phyloP scores from a whole-genome alignment of 352 stramenopile species.

The Pythium dissotocum region DNA sequence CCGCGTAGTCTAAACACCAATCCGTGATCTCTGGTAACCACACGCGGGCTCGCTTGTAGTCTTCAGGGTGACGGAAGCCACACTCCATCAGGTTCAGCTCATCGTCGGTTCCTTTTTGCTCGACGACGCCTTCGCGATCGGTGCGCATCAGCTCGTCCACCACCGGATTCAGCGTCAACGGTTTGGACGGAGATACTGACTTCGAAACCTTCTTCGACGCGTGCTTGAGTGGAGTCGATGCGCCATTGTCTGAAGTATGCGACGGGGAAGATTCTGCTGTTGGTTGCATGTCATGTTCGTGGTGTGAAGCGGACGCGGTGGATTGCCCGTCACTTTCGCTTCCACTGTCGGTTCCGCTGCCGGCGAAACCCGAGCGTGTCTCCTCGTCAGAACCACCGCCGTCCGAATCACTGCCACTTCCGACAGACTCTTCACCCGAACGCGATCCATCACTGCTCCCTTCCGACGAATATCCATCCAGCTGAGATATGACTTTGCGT shows the following conservation, averaged over 20 bases:
- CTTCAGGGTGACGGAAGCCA: constrained; percentile 66
- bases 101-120: constrained; percentile 52
- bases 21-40: constrained; percentile 86
- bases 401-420: constrained; percentile 39
- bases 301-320: not conserved
- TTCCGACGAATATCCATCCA: constrained; percentile 64
- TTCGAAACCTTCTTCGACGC: constrained; percentile 9
- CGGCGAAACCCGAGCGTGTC: constrained; percentile 42
- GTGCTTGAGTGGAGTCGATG: constrained; percentile 1
- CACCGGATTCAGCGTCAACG: constrained; percentile 45
- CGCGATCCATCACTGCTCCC: constrained; percentile 48
- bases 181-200: constrained; percentile 8
- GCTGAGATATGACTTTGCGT: constrained; percentile 30
- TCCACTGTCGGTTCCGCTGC: constrained; percentile 54
- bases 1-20: constrained; percentile 87
- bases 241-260: not conserved
- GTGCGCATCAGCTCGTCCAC: constrained; percentile 81
- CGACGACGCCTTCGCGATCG: constrained; percentile 48
- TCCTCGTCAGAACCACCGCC: constrained; percentile 34
- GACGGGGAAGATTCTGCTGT: constrained; percentile 5
- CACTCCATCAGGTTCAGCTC: constrained; percentile 82
- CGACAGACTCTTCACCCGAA: constrained; percentile 45
- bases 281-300: not conserved
- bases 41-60: constrained; percentile 64
- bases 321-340: constrained; percentile 47